phyloP scores from a whole-genome alignment of 495 filamentous ascomycete species.

The Delitschia confertaspora region DNA sequence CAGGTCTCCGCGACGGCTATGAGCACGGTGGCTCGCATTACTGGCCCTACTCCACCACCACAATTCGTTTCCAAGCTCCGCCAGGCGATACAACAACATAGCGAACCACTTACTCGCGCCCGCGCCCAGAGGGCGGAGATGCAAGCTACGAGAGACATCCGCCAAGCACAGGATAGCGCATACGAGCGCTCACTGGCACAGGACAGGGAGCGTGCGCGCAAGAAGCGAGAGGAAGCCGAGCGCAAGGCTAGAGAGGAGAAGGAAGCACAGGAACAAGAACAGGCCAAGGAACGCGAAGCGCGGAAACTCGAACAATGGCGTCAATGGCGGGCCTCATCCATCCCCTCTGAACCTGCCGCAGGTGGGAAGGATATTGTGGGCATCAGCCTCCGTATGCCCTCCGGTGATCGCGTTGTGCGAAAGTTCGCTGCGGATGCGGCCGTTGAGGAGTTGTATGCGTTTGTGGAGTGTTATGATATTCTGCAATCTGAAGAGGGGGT shows the following conservation, averaged over 20 bases:
- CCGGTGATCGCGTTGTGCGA: slow-evolving; percentile 64
- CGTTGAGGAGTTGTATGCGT: slow-evolving; percentile 89
- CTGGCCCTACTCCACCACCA: slow-evolving; percentile 55
- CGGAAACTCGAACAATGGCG: slow-evolving; percentile 63
- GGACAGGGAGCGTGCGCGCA: slow-evolving; percentile 72
- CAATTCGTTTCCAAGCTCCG: slow-evolving; percentile 65
- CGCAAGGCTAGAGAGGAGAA: slow-evolving; percentile 53
- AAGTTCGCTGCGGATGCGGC: slow-evolving; percentile 54
- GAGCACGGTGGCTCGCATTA: slow-evolving; percentile 69
- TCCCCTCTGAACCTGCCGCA: slow-evolving; percentile 58
- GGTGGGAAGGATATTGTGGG: slow-evolving; percentile 62
- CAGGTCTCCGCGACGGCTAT: slow-evolving; percentile 72
- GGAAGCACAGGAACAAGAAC: slow-evolving; percentile 54
- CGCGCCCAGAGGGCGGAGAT: slow-evolving; percentile 65
- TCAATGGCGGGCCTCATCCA: slow-evolving; percentile 61
- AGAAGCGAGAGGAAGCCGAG: slow-evolving; percentile 64
- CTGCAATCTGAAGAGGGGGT: slow-evolving; percentile 37
- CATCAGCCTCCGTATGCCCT: slow-evolving; percentile 69
- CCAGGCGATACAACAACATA: slow-evolving; percentile 58
- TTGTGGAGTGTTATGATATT: slow-evolving; percentile 83
- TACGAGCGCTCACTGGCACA: slow-evolving; percentile 85
- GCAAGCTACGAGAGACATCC: slow-evolving; percentile 63
- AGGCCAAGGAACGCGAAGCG: slow-evolving; percentile 50
- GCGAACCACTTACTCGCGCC: slow-evolving; percentile 56
- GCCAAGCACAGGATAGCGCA: slow-evolving; percentile 77